Evolutionary conservation across 2,329 filamentous ascomycete species (phyloP).

Genomic region (Fusarium sp.): DNA sequence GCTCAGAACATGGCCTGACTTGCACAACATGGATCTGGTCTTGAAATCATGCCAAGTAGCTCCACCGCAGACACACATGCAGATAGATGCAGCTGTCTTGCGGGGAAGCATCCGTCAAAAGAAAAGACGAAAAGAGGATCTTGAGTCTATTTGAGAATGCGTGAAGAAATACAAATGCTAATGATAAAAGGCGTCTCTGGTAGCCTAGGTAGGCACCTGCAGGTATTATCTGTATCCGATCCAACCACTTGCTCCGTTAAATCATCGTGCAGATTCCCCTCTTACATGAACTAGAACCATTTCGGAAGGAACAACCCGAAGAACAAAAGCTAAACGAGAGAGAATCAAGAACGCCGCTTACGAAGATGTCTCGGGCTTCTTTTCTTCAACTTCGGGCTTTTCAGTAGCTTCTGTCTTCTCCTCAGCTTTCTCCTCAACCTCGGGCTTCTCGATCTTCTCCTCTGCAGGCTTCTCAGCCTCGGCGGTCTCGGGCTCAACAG

Average conservation of each 20-base stretch:
- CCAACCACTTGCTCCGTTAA: constrained; percentile 5
- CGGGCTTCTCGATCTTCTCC: neutral
- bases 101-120: neutral
- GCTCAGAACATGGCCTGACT: constrained; percentile 5
- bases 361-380: neutral
- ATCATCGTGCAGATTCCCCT: neutral
- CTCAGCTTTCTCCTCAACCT: neutral
- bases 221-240: neutral
- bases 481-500: neutral
- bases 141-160: neutral
- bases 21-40: neutral
- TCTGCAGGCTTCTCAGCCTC: constrained; percentile 1
- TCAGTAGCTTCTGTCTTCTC: neutral
- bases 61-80: neutral
- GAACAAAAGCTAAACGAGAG: neutral
- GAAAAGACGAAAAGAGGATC: neutral
- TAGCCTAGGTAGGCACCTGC: neutral
- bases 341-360: neutral
- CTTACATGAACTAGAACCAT: constrained; percentile 2
- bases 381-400: neutral
- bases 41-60: neutral
- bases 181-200: neutral
- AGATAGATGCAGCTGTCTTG: neutral
- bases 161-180: neutral
- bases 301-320: neutral